phyloP scores from a whole-genome alignment of 2,329 filamentous ascomycete genomes.

The Nothophoma quercina region DNA sequence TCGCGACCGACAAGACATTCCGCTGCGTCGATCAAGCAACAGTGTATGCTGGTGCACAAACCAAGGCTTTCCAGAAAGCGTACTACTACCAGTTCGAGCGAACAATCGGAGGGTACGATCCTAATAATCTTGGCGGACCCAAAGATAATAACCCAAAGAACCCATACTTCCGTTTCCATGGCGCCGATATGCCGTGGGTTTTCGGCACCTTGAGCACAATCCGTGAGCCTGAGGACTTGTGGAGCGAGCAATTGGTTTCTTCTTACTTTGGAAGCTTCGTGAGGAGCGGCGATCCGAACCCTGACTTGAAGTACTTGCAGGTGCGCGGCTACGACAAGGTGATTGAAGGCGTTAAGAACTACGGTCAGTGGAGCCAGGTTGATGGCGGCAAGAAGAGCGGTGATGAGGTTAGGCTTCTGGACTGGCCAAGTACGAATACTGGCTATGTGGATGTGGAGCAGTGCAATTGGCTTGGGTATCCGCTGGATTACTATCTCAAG shows the following conservation, averaged over 20 bases:
- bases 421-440: conserved; percentile 55
- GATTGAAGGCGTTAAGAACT: conserved; percentile 49
- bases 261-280: conserved; percentile 63
- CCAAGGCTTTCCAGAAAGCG: conserved; percentile 56
- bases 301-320: conserved; percentile 53
- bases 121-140: conserved; percentile 61
- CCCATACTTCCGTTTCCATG: conserved; percentile 66
- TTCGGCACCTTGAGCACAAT: conserved; percentile 61
- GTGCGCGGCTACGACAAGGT: conserved; percentile 58
- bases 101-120: conserved; percentile 61
- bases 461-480: conserved; percentile 53
- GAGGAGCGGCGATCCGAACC: conserved; percentile 60
- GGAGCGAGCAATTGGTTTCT: conserved; percentile 54
- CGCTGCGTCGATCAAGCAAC: conserved; percentile 68
- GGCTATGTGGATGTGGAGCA: conserved; percentile 60
- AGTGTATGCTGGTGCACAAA: conserved; percentile 58
- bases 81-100: conserved; percentile 70
- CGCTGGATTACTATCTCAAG: conserved; percentile 44
- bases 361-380: conserved; percentile 47
- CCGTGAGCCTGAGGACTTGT: conserved; percentile 60
- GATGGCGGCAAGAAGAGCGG: conserved; percentile 44
- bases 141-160: conserved; percentile 58
- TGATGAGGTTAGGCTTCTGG: conserved; percentile 53
- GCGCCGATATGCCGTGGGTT: conserved; percentile 60
- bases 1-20: conserved; percentile 67